These are phyloP conservation scores for Papilionanthe hybrid DNA, from an alignment of 116 monocot species.

Conservation along the genomic window DNA sequence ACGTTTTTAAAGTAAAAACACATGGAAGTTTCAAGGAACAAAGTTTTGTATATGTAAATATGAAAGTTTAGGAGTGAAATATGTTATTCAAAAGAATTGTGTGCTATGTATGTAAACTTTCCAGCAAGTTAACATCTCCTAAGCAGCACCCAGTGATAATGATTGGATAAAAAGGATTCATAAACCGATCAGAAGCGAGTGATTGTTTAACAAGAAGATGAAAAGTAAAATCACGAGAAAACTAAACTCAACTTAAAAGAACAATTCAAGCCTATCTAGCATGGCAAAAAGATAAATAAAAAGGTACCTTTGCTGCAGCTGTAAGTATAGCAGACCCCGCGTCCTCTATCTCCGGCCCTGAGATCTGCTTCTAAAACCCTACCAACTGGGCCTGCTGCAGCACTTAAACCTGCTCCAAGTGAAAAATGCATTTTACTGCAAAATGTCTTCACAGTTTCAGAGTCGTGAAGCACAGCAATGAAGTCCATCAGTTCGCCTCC, in stretches of 20 bases:
- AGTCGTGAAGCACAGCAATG: constrained; percentile 79
- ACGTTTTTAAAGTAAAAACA: too few relatives aligned
- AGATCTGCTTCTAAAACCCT: constrained; percentile 91
- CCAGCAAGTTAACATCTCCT: too few relatives aligned
- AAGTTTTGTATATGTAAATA: too few relatives aligned
- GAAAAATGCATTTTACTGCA: constrained; percentile 81
- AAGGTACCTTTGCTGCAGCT: constrained; percentile 78
- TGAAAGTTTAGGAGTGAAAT: too few relatives aligned
- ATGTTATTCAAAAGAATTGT: too few relatives aligned
- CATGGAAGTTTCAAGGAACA: too few relatives aligned
- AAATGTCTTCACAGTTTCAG: constrained; percentile 76
- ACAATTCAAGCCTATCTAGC: not conserved
- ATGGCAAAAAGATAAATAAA: not conserved
- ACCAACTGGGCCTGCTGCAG: constrained; percentile 90
- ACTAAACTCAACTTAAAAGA: not conserved
- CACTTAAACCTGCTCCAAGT: constrained; percentile 87
- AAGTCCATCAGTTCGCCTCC: constrained; percentile 89
- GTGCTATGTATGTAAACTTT: too few relatives aligned
- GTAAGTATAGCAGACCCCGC: constrained; percentile 91
- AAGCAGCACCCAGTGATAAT: too few relatives aligned
- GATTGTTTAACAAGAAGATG: too few relatives aligned
- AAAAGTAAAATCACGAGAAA: not conserved
- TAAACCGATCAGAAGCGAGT: too few relatives aligned
- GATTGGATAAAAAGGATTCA: too few relatives aligned
- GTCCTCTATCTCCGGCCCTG: constrained; percentile 72